Evolutionary conservation across 140 eudicot species (phyloP).

Genomic region (Senecio squalidus): DNA sequence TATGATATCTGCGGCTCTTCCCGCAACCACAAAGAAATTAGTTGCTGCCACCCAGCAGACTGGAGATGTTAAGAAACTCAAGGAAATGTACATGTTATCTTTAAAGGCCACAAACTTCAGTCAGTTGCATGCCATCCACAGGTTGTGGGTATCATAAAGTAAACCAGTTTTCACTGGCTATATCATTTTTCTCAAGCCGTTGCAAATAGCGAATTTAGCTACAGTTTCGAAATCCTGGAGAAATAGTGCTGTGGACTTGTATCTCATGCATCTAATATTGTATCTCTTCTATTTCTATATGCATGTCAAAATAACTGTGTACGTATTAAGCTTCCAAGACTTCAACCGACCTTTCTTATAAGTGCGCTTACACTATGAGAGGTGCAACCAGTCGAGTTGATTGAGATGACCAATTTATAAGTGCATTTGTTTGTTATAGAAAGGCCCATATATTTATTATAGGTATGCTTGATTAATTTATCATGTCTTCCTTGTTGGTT

Average conservation of each 20-base stretch:
- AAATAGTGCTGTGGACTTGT: background rate
- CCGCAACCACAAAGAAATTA: slow-evolving; percentile 40
- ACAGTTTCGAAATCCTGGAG: background rate
- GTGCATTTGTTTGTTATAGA: no score
- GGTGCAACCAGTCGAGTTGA: no score
- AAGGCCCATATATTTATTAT: no score
- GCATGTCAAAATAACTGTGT: no score
- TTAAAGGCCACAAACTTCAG: slow-evolving; percentile 63
- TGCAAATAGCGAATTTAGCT: background rate
- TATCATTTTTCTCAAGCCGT: background rate
- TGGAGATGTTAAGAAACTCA: slow-evolving; percentile 57
- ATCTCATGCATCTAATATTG: background rate
- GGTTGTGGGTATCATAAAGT: slow-evolving; percentile 45
- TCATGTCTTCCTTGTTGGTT: no score
- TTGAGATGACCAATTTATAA: no score
- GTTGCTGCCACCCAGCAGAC: slow-evolving; percentile 31
- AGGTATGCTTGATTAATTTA: no score
- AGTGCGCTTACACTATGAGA: no score
- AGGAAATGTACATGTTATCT: slow-evolving; percentile 77
- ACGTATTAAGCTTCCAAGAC: no score
- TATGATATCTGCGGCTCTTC: slow-evolving; percentile 51
- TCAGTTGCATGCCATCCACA: slow-evolving; percentile 66
- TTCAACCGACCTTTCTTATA: no score
- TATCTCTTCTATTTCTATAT: background rate
- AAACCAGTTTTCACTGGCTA: background rate